phyloP scores from a whole-genome alignment of 2,329 filamentous ascomycete species.

The Sporothrix euskadiensis region DNA sequence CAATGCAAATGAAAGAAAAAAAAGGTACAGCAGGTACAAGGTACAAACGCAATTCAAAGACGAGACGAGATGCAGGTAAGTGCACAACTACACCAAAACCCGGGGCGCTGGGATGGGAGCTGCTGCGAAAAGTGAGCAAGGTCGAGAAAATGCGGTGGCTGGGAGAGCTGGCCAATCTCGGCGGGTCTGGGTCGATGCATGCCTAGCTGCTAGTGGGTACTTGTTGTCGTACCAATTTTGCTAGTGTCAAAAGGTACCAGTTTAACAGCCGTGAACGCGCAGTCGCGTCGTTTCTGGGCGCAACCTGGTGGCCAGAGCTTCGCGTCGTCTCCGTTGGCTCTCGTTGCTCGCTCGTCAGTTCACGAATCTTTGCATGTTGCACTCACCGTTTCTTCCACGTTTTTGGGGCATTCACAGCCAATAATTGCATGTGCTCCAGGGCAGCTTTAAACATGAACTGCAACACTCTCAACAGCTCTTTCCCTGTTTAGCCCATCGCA shows the following conservation, averaged over 20 bases:
- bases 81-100: neutral
- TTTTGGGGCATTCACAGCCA: neutral
- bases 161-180: conserved; percentile 28
- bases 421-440: neutral
- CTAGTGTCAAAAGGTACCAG: neutral
- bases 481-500: neutral
- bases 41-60: neutral
- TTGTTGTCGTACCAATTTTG: accelerated
- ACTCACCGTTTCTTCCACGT: neutral
- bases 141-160: conserved; percentile 30
- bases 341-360: neutral
- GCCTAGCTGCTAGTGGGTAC: conserved; percentile 27
- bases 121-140: neutral
- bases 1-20: neutral
- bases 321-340: conserved; percentile 3
- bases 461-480: too few species aligned
- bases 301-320: neutral
- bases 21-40: neutral
- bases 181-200: conserved; percentile 23
- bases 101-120: neutral
- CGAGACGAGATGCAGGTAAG: neutral
- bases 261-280: conserved; percentile 23
- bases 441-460: neutral
- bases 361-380: neutral
- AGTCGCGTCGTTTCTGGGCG: conserved; percentile 14